A percentile compares a stretch with the other conserved stretches of the same genome.
Evolutionary conservation across 495 filamentous ascomycete species (phyloP).

Genomic region (Penicillium roqueforti): DNA sequence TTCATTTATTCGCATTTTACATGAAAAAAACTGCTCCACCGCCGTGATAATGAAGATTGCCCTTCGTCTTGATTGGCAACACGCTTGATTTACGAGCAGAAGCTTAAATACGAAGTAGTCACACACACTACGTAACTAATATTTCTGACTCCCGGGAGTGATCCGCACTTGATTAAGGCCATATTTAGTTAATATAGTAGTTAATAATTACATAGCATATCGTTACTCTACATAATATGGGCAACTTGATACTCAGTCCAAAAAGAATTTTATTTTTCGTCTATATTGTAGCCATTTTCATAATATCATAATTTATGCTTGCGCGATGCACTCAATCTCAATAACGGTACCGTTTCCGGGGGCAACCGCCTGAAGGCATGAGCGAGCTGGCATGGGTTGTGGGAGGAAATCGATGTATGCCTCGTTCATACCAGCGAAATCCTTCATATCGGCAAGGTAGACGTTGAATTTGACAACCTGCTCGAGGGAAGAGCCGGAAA

Average conservation of each 20-base stretch:
- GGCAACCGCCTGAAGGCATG: constrained; percentile 35
- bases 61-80: too few relatives aligned
- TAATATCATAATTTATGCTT: constrained; percentile 19
- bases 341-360: constrained; percentile 37
- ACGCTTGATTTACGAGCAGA: background rate
- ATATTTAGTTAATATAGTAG: background rate
- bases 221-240: background rate
- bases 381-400: constrained; percentile 38
- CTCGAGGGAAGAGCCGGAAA: constrained; percentile 54
- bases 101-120: too few relatives aligned
- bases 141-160: too few relatives aligned
- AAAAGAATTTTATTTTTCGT: background rate
- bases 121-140: background rate
- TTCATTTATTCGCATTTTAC: too few relatives aligned
- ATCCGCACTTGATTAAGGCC: background rate
- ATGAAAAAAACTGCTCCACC: too few relatives aligned
- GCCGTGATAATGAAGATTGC: too few relatives aligned
- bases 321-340: constrained; percentile 39
- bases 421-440: constrained; percentile 63
- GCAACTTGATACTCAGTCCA: background rate
- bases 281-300: constrained; percentile 1
- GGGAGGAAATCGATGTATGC: constrained; percentile 44
- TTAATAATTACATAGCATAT: background rate
- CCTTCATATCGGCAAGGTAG: constrained; percentile 64
- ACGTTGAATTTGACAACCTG: constrained; percentile 67